Evolutionary conservation across 768 basidiomycete genomes (phyloP), one percentile per base, ranked within the genome.

Genomic region (Terana coerulea): DNA sequence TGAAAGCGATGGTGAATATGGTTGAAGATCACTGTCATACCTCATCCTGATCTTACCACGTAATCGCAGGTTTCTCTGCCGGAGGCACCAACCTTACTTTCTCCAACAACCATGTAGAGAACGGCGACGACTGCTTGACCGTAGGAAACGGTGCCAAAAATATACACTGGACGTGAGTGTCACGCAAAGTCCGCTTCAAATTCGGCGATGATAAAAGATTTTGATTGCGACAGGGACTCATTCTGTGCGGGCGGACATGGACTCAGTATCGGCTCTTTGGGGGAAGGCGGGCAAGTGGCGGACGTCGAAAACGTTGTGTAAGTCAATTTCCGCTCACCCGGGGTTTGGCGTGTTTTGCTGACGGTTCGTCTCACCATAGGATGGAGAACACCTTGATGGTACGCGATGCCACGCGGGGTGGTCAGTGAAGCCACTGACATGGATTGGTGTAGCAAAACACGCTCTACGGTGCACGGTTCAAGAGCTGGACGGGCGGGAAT

Each of bases 401-500:
- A 31, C 6, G 42, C 7, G 24, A 3, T 15, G 34, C 14, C 33
- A 29, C 21, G 15, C 8, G 1, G 37, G n/a, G 3, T 34, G 2
- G 49, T 8, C 21, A 5, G 31, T 5, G 2, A 2, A 9, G 6
- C 3, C 21, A 17, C 19, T 41, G 5, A 21, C 22, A 51, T 14
- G 43, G 5, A 3, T 35, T 31, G 22, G 22, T 46, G 3, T 49
- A 82, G 80, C 75, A 74, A 55, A 72, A 74, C 47, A 64, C 74
- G 0, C 64, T 82, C 2, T 83, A 83, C 51, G 81, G 68, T 6
- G 81, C 81, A n/a, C 74, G 81, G 9, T 84, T 83, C 69, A 83
- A 83, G 68, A 83, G 82, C 59, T 83, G 80, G 80, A 76, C 78
- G 0, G 81, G 81, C 0, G 82, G 81, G 28, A 79, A 80, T 50